Evolutionary conservation across 1,284 basidiomycete genomes (phyloP), one percentile per base, ranked within the genome.

Genomic region (Pseudozyma pruni): DNA sequence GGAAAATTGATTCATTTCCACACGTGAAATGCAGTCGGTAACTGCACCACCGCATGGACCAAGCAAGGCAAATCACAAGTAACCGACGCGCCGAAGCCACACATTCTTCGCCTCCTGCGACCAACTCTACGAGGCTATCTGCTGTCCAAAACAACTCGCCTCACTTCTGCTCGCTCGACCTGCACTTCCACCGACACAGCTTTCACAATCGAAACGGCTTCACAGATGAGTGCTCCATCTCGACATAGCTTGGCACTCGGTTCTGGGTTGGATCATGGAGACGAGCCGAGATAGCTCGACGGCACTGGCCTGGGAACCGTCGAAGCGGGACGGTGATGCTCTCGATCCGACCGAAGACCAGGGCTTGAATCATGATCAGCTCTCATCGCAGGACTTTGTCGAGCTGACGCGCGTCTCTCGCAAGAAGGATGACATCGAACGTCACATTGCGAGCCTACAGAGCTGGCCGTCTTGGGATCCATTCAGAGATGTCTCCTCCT

Each of bases 321-420:
- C 29, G 11, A 25, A 34, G 16, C 35, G 14, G 10, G 45, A 47
- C 17, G 19, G 22, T 17, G 16, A 27, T 5, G 14, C n/a, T n/a
- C 25, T 19, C 33, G 19, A 39, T 23, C 31, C 35, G 6, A 50
- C 8, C 25, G 39, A 53, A 16, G 6, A 11, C 6, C 39, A 40
- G 13, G 4, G 23, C 16, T 35, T 25, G 7, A 29, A 25, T 20
- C 48, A 42, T 4, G 48, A 35, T 19, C 25, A 45, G 42, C 64
- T 72, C 8, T 72, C 70, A 5, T 69, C 54, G 8, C 31, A 57
- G 5, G 70, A 72, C 34, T 53, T 54, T 23, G 39, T 64, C 29
- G 53, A 68, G 40, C 54, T 63, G 2, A 72, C 60, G 8, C 59
- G 64, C 22, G 54, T 72, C 25, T 63, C 70, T 23, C 64, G 58